Evolutionary conservation across 2,329 filamentous ascomycete species (phyloP).

Genomic region (Apiospora hydei): DNA sequence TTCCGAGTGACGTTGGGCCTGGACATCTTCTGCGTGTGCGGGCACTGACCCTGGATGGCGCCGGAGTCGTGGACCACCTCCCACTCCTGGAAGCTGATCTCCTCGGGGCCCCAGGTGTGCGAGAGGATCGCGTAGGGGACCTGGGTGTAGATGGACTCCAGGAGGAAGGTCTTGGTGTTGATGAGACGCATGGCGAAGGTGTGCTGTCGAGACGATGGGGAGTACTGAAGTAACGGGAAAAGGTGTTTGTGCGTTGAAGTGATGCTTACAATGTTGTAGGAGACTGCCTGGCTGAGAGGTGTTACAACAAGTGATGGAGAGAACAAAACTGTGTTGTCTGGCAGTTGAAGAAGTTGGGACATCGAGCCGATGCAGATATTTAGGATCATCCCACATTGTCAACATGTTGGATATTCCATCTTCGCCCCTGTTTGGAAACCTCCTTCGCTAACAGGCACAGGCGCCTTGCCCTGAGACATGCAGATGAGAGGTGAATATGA

Average conservation of each 20-base stretch:
- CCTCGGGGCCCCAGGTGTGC: conserved; percentile 46
- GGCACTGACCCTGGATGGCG: conserved; percentile 31
- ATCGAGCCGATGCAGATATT: neutral
- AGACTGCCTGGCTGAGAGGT: neutral
- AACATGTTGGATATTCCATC: neutral
- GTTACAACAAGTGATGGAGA: too few species aligned
- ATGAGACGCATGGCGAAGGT: conserved; percentile 45
- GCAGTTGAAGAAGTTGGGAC: neutral
- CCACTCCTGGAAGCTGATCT: conserved; percentile 44
- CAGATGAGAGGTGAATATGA: neutral
- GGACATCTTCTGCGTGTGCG: conserved; percentile 1
- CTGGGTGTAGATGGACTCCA: conserved; percentile 41
- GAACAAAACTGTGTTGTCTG: too few species aligned
- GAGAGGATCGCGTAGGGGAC: conserved; percentile 49
- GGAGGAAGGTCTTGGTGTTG: conserved; percentile 42
- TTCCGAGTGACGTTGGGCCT: conserved; percentile 29
- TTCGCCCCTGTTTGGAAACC: too few species aligned
- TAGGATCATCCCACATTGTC: neutral
- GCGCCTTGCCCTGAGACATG: neutral
- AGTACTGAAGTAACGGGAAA: neutral
- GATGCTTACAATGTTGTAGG: neutral
- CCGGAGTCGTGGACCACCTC: conserved; percentile 32
- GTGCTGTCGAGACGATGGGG: neutral
- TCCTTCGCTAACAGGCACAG: neutral
- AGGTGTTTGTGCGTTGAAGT: neutral